Conservation (phyloP, 2,329 filamentous ascomycete genomes). For the Thelonectria blattea region DNA sequence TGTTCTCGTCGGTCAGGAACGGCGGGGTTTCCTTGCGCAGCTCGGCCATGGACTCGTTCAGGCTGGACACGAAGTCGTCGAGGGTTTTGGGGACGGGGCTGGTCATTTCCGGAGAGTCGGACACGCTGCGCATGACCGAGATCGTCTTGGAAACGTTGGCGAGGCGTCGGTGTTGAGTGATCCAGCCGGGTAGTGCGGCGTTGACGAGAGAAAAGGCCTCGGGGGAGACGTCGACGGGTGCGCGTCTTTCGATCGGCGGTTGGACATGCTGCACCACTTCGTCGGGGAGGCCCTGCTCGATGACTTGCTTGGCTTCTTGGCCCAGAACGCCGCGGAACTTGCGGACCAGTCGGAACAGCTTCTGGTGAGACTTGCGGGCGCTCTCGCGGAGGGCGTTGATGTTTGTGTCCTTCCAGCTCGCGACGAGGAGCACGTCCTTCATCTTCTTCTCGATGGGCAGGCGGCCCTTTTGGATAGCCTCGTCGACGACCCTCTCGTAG, state of each 20-base stretch:
- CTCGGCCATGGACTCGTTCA: constrained; percentile 71
- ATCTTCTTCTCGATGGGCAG: constrained; percentile 85
- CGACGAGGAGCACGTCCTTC: constrained; percentile 89
- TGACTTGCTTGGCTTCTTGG: constrained; percentile 73
- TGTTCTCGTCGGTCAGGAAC: constrained; percentile 85
- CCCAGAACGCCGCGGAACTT: constrained; percentile 85
- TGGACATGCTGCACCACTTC: constrained; percentile 38
- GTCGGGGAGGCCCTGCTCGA: constrained; percentile 66
- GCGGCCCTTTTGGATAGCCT: constrained; percentile 71
- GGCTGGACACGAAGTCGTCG: constrained; percentile 70
- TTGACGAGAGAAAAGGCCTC: constrained; percentile 32
- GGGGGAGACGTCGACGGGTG: constrained; percentile 16
- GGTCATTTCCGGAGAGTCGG: constrained; percentile 55
- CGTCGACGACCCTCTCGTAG: constrained; percentile 70
- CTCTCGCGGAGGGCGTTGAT: constrained; percentile 89
- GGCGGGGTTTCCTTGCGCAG: constrained; percentile 84
- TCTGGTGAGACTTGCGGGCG: constrained; percentile 86
- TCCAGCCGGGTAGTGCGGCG: constrained; percentile 45
- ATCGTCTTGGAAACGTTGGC: constrained; percentile 73
- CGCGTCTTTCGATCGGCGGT: constrained; percentile 2
- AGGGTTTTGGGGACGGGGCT: constrained; percentile 66
- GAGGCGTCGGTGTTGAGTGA: constrained; percentile 66
- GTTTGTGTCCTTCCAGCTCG: constrained; percentile 98
- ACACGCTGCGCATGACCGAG: constrained; percentile 74
- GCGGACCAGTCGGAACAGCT: constrained; percentile 87